Evolutionary conservation across 106 monocot species (phyloP).

Genomic region (Ottelia alismoides): DNA sequence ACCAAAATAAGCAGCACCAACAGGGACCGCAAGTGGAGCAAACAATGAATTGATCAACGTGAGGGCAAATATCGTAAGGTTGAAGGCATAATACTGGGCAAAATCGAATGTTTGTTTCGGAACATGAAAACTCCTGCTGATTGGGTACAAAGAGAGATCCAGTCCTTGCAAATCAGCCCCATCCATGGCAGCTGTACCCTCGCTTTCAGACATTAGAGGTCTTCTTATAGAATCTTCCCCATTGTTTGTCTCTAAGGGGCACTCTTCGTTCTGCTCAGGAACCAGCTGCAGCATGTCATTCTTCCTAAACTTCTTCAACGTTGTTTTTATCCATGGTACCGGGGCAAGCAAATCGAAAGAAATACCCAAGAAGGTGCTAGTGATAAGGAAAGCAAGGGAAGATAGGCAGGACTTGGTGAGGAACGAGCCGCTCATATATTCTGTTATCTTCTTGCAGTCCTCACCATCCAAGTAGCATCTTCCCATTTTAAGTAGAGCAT

Average conservation of each 20-base stretch:
- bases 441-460: constrained; percentile 78
- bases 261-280: constrained; percentile 85
- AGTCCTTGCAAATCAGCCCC: constrained; percentile 51
- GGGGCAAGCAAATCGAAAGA: constrained; percentile 94
- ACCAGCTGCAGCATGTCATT: constrained; percentile 97
- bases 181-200: constrained; percentile 27
- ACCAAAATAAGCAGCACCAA: constrained; percentile 90
- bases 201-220: constrained; percentile 63
- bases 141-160: constrained; percentile 75
- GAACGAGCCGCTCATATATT: constrained; percentile 91
- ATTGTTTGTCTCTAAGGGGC: constrained; percentile 26
- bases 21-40: constrained; percentile 86
- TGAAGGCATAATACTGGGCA: constrained; percentile 97
- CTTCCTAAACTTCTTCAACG: constrained; percentile 75
- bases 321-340: constrained; percentile 92
- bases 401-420: constrained; percentile 84
- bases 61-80: constrained; percentile 91
- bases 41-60: constrained; percentile 97
- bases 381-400: constrained; percentile 88
- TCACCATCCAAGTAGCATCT: constrained; percentile 85
- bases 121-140: constrained; percentile 76
- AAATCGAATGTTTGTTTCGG: constrained; percentile 97
- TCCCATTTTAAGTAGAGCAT: constrained; percentile 77
- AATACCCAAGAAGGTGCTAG: constrained; percentile 84
- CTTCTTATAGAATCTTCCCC: constrained; percentile 36